phyloP scores from a whole-genome alignment of 2,329 filamentous ascomycete genomes.

The Penicillium sp. region DNA sequence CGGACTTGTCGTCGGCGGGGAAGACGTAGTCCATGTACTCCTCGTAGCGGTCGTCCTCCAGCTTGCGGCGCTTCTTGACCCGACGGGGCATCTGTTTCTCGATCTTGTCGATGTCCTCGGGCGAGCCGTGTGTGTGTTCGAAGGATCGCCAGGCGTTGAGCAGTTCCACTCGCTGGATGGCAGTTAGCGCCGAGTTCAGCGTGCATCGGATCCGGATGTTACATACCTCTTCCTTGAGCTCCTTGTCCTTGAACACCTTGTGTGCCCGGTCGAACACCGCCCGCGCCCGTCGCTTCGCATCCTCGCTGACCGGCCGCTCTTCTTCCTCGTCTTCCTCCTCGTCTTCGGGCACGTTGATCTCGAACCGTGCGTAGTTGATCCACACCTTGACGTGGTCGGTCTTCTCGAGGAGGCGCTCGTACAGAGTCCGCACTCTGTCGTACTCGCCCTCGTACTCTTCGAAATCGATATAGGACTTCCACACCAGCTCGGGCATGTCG shows the following conservation, averaged over 20 bases:
- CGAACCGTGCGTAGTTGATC: slow-evolving; percentile 98
- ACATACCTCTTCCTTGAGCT: slow-evolving; percentile 78
- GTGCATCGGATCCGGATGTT: neutral
- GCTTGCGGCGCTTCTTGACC: slow-evolving; percentile 85
- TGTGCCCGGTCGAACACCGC: slow-evolving; percentile 82
- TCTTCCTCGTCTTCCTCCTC: slow-evolving; percentile 62
- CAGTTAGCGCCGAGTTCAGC: slow-evolving; percentile 32
- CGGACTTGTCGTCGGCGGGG: slow-evolving; percentile 87
- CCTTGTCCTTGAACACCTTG: slow-evolving; percentile 81
- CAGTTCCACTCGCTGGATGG: slow-evolving; percentile 68
- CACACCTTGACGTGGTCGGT: slow-evolving; percentile 99
- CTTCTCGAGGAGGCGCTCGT: slow-evolving; percentile 87
- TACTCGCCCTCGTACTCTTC: slow-evolving; percentile 95
- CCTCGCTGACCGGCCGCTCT: slow-evolving; percentile 67
- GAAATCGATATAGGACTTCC: slow-evolving; percentile 98
- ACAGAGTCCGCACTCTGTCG: slow-evolving; percentile 74
- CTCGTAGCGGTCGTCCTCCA: slow-evolving; percentile 91
- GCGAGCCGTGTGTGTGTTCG: slow-evolving; percentile 77
- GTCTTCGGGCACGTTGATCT: slow-evolving; percentile 85
- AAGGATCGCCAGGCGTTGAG: slow-evolving; percentile 92
- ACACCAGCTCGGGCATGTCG: slow-evolving; percentile 96
- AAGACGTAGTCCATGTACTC: slow-evolving; percentile 98
- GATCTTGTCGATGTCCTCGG: slow-evolving; percentile 74
- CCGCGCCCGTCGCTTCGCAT: slow-evolving; percentile 78
- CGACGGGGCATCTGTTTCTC: slow-evolving; percentile 90